phyloP scores from a whole-genome alignment of 805 yeast species.

The Lipomyces chichibuensis region DNA sequence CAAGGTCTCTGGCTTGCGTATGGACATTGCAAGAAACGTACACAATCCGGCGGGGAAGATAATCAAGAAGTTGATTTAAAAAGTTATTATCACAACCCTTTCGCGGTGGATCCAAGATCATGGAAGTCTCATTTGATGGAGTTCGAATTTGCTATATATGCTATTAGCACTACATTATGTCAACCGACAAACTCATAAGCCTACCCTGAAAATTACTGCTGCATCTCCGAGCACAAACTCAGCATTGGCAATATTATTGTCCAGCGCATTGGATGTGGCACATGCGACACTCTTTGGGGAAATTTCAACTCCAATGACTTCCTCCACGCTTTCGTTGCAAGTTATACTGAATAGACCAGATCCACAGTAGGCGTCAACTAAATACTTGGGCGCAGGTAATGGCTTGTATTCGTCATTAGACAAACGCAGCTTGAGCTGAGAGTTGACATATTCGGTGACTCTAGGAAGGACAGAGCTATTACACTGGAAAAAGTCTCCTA shows the following conservation, averaged over 20 bases:
- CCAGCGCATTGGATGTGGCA: slow-evolving; percentile 78
- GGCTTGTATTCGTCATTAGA: slow-evolving; percentile 37
- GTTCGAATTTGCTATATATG: slow-evolving; percentile 55
- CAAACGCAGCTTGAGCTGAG: slow-evolving; percentile 57
- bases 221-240: slow-evolving; percentile 90
- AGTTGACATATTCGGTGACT: slow-evolving; percentile 79
- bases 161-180: not conserved
- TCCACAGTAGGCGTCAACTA: slow-evolving; percentile 96
- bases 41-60: slow-evolving; percentile 83
- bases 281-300: slow-evolving; percentile 87
- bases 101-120: slow-evolving; percentile 94
- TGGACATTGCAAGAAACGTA: slow-evolving; percentile 97
- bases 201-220: slow-evolving; percentile 71
- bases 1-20: slow-evolving; percentile 93
- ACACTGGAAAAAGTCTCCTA: slow-evolving; percentile 84
- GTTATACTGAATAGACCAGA: slow-evolving; percentile 91
- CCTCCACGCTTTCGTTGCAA: slow-evolving; percentile 76
- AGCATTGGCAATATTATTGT: slow-evolving; percentile 77
- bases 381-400: slow-evolving; percentile 53
- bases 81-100: slow-evolving; percentile 94
- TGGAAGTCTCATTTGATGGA: slow-evolving; percentile 77
- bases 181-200: not conserved
- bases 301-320: slow-evolving; percentile 91
- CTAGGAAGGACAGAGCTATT: slow-evolving; percentile 86
- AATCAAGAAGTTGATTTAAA: slow-evolving; percentile 79